Percentiles rank a stretch among this genome's conserved stretches.
phyloP scores from a whole-genome alignment of 768 basidiomycete genomes.

The Suillus americanus region DNA sequence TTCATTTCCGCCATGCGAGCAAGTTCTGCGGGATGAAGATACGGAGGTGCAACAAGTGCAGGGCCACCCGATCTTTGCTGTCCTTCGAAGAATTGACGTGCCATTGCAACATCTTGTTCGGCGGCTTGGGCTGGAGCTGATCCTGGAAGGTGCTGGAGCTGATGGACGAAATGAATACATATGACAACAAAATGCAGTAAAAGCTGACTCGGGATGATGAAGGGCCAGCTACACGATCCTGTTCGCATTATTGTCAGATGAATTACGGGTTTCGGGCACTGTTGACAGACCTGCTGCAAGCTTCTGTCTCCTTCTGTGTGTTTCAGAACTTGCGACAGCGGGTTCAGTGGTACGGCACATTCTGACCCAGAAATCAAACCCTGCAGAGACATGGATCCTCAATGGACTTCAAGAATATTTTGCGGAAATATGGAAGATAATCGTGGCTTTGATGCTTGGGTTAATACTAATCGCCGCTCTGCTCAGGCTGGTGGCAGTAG shows the following conservation, averaged over 20 bases:
- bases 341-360: constrained; percentile 82
- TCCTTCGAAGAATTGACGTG: constrained; percentile 76
- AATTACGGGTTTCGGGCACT: not conserved
- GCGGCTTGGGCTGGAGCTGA: constrained; percentile 47
- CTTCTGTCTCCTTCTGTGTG: constrained; percentile 88
- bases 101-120: constrained; percentile 70
- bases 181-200: not conserved
- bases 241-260: not conserved
- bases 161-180: constrained; percentile 1
- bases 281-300: constrained; percentile 68
- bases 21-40: constrained; percentile 33
- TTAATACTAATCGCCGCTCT: not conserved
- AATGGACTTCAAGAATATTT: not conserved
- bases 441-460: not conserved
- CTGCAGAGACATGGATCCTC: constrained; percentile 66
- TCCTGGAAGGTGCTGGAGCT: constrained; percentile 79
- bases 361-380: constrained; percentile 86
- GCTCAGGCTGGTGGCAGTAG: not conserved
- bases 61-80: constrained; percentile 34
- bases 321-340: constrained; percentile 86
- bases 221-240: constrained; percentile 77
- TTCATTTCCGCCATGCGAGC: constrained; percentile 20
- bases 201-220: constrained; percentile 64
- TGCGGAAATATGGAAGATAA: not conserved
- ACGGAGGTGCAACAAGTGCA: constrained; percentile 35